A percentile compares a stretch with the other conserved stretches of the same genome.
Conservation (phyloP, 805 yeast genomes). For the Candida vaughaniae region DNA sequence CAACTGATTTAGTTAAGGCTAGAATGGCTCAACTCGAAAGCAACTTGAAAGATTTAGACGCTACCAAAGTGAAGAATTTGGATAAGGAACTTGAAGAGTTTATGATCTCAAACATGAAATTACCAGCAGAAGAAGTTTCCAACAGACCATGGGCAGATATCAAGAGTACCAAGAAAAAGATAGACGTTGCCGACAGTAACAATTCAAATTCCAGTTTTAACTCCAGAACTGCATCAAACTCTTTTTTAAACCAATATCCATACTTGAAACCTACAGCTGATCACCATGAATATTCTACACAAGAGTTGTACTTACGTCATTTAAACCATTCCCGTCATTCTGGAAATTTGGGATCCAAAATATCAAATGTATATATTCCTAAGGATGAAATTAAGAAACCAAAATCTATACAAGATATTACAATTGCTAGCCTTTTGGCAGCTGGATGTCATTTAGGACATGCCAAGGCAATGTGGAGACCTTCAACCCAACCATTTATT, state of each 20-base stretch:
- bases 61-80: conserved; percentile 35
- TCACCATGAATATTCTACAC: conserved; percentile 67
- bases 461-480: conserved; percentile 73
- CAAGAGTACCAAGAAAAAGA: conserved; percentile 4
- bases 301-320: conserved; percentile 76
- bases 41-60: conserved; percentile 28
- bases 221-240: conserved; percentile 29
- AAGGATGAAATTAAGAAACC: conserved; percentile 65
- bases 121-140: conserved; percentile 28
- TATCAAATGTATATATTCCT: conserved; percentile 68
- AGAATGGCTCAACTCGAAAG: conserved; percentile 30
- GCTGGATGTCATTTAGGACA: conserved; percentile 97
- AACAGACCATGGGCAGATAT: conserved; percentile 35
- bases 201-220: conserved; percentile 15
- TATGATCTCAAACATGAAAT: conserved; percentile 29
- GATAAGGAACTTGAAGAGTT: conserved; percentile 42
- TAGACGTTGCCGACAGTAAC: conserved; percentile 4
- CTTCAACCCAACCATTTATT: conserved; percentile 80
- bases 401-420: conserved; percentile 51
- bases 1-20: conserved; percentile 27
- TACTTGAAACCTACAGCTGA: conserved; percentile 59
- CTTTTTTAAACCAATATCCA: conserved; percentile 48
- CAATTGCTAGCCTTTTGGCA: conserved; percentile 73
- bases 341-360: conserved; percentile 62
- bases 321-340: conserved; percentile 55